phyloP scores from a whole-genome alignment of 2,329 filamentous ascomycete genomes.

The Microcyclospora tardicrescens region DNA sequence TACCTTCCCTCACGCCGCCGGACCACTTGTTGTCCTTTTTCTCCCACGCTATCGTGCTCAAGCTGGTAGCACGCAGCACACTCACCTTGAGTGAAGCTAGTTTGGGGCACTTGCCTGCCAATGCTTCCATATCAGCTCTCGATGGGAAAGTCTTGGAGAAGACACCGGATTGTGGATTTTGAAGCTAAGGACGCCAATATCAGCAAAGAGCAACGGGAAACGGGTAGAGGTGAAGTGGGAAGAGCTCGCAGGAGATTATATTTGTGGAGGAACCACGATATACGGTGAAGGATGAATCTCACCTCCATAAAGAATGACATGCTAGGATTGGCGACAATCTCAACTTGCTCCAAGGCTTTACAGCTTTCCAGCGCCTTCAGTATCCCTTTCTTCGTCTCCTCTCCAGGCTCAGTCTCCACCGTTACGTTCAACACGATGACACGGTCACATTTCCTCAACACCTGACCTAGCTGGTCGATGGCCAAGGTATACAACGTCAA shows the following conservation, averaged over 20 bases:
- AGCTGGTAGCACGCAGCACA: constrained; percentile 22
- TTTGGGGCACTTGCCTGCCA: constrained; percentile 23
- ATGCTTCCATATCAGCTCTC: constrained; percentile 21
- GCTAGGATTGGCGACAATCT: constrained; percentile 27
- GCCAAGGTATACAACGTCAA: constrained; percentile 30
- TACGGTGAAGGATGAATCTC: constrained; percentile 6
- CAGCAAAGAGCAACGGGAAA: constrained; percentile 1
- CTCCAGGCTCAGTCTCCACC: constrained; percentile 24
- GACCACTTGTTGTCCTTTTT: constrained; percentile 21
- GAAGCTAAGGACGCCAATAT: constrained; percentile 10
- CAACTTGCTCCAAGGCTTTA: constrained; percentile 26
- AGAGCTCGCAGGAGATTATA: neutral
- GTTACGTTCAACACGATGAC: constrained; percentile 28
- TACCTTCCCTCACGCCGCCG: constrained; percentile 16
- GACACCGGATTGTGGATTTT: constrained; percentile 17
- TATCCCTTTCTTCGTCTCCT: constrained; percentile 24
- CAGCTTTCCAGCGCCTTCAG: constrained; percentile 19
- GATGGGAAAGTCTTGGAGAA: constrained; percentile 23
- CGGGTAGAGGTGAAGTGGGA: neutral
- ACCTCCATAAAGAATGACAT: constrained; percentile 27
- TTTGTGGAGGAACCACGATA: neutral
- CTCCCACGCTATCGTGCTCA: constrained; percentile 24
- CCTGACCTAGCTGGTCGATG: constrained; percentile 20
- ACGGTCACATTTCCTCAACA: constrained; percentile 25
- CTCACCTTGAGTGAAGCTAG: constrained; percentile 26